These are phyloP conservation scores for Circinella umbellata DNA, from an alignment of 371 early-diverging fungal genomes.

Conservation along the genomic window DNA sequence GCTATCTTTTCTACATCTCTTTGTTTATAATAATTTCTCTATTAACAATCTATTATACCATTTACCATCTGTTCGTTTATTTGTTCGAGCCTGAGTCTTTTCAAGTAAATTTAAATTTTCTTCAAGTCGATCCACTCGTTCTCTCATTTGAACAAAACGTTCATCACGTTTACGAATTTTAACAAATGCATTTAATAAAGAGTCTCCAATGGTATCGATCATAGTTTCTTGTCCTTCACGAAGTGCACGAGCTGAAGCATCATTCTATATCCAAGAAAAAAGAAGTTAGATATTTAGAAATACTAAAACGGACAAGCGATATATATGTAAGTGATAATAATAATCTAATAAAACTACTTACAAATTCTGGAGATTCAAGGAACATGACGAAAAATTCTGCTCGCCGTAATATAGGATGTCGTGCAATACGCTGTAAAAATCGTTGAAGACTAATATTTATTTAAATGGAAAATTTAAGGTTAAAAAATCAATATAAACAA, in stretches of 20 bases:
- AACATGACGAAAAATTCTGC: slow-evolving; percentile 78
- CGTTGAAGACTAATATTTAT: slow-evolving; percentile 61
- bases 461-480: neutral
- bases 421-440: slow-evolving; percentile 80
- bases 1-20: neutral
- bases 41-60: neutral
- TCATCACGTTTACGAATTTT: slow-evolving; percentile 90
- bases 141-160: slow-evolving; percentile 82
- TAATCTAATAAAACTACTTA: slow-evolving; percentile 21
- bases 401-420: slow-evolving; percentile 86
- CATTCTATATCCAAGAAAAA: slow-evolving; percentile 38
- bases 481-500: too few relatives aligned
- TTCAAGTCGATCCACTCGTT: slow-evolving; percentile 79
- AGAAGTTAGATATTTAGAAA: neutral
- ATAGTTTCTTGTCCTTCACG: slow-evolving; percentile 72
- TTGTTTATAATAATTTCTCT: neutral
- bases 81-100: slow-evolving; percentile 73
- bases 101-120: slow-evolving; percentile 83
- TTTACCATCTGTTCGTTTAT: slow-evolving; percentile 76
- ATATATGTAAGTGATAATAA: neutral
- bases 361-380: slow-evolving; percentile 82
- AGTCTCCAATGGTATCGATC: slow-evolving; percentile 87
- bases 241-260: slow-evolving; percentile 53
- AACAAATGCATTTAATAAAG: slow-evolving; percentile 86
- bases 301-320: too few relatives aligned